phyloP scores from a whole-genome alignment of 108 stramenopile species.

The Cyclotella baltica region DNA sequence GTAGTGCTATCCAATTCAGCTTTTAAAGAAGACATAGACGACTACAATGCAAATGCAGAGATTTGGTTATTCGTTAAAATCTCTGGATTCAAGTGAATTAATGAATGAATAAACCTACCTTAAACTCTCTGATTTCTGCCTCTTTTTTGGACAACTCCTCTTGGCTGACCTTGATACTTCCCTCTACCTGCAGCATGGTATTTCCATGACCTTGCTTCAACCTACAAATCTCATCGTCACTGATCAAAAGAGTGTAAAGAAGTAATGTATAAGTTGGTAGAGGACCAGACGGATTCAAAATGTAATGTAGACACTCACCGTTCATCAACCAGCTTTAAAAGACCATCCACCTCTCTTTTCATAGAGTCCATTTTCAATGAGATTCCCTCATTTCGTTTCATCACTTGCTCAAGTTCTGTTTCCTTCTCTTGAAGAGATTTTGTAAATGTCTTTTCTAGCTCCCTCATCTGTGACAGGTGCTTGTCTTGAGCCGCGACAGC shows the following conservation, averaged over 20 bases:
- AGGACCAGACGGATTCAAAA: neutral
- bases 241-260: slow-evolving; percentile 1
- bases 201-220: slow-evolving; percentile 51
- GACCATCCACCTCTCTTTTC: slow-evolving; percentile 68
- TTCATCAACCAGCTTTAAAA: slow-evolving; percentile 63
- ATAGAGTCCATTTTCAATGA: slow-evolving; percentile 59
- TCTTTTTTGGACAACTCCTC: slow-evolving; percentile 51
- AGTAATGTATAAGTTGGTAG: neutral
- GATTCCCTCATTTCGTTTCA: slow-evolving; percentile 55
- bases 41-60: slow-evolving; percentile 28
- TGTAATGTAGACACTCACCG: slow-evolving; percentile 33
- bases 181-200: slow-evolving; percentile 49
- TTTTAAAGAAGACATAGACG: slow-evolving; percentile 58
- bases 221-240: slow-evolving; percentile 53
- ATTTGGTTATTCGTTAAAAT: neutral
- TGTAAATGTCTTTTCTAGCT: slow-evolving; percentile 48
- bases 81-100: neutral
- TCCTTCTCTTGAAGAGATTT: slow-evolving; percentile 48
- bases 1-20: slow-evolving; percentile 54
- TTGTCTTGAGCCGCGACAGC: slow-evolving; percentile 57
- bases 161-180: slow-evolving; percentile 39
- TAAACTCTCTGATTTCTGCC: slow-evolving; percentile 40
- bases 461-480: slow-evolving; percentile 52
- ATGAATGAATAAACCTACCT: slow-evolving; percentile 39
- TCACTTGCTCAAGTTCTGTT: slow-evolving; percentile 40